Conservation (phyloP, 345 rosid species). For the Euphorbia pulcherrima region DNA sequence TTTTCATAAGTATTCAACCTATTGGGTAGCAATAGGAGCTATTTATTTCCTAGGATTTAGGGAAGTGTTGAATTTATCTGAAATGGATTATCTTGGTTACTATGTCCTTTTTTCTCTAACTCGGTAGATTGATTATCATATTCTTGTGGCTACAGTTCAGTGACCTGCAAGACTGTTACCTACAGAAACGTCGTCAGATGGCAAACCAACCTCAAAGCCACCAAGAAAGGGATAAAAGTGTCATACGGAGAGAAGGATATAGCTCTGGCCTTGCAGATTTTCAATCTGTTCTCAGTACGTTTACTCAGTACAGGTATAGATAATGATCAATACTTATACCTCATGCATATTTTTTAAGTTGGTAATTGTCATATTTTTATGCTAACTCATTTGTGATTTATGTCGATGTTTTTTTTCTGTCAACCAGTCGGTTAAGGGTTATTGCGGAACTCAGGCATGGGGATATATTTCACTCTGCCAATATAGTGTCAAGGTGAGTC, state of each 20-base stretch:
- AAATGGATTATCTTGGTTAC: too few species aligned
- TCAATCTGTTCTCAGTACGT: conserved; percentile 67
- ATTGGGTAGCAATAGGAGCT: too few species aligned
- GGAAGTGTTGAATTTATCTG: too few species aligned
- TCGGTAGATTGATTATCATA: neutral
- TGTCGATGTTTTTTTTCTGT: neutral
- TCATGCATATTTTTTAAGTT: too few species aligned
- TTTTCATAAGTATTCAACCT: too few species aligned
- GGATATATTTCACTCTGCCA: conserved; percentile 95
- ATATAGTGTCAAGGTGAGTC: conserved; percentile 87
- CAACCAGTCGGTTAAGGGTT: conserved; percentile 73
- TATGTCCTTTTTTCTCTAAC: too few species aligned
- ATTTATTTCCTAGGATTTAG: too few species aligned
- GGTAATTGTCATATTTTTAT: too few species aligned
- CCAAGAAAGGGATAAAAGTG: conserved; percentile 49
- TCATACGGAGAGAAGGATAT: conserved; percentile 63
- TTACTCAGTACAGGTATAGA: conserved; percentile 74
- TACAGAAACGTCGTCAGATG: conserved; percentile 76
- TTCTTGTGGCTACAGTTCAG: conserved; percentile 52
- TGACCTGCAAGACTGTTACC: conserved; percentile 80
- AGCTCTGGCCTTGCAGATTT: conserved; percentile 80
- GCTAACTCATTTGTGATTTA: too few species aligned
- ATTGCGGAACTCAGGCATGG: conserved; percentile 93
- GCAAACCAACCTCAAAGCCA: conserved; percentile 46
- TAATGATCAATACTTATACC: conserved; percentile 3